phyloP scores from a whole-genome alignment of 2,329 filamentous ascomycete genomes.

The Colletotrichum filicis region DNA sequence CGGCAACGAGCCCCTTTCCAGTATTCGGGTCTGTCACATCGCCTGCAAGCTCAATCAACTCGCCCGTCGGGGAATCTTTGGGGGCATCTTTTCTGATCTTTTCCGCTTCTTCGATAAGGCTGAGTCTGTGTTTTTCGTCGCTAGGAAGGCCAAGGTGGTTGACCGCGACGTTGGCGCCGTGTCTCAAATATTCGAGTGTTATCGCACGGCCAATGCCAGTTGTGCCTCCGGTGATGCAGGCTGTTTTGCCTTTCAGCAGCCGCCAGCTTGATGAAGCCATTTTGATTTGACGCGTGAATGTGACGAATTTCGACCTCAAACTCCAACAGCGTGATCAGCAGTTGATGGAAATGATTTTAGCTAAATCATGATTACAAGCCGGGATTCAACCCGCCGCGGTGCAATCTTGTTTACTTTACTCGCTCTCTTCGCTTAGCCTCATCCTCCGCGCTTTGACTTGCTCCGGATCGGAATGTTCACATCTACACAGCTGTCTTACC shows the following conservation, averaged over 20 bases:
- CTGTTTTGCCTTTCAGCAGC: slow-evolving; percentile 67
- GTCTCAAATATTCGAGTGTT: slow-evolving; percentile 71
- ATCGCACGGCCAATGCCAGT: slow-evolving; percentile 78
- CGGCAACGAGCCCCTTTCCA: slow-evolving; percentile 51
- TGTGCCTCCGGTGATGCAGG: slow-evolving; percentile 73
- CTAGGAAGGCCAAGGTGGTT: slow-evolving; percentile 65
- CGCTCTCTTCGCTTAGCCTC: too few relatives aligned
- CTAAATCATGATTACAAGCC: too few relatives aligned
- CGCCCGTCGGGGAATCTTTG: slow-evolving; percentile 52
- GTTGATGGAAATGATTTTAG: too few relatives aligned
- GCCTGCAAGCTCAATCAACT: slow-evolving; percentile 67
- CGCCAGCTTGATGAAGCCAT: slow-evolving; percentile 16
- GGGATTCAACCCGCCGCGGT: too few relatives aligned
- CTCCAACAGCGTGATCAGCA: too few relatives aligned
- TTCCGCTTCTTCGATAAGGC: slow-evolving; percentile 46
- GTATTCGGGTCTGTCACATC: slow-evolving; percentile 75
- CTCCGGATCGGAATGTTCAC: too few relatives aligned
- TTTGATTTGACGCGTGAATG: too few relatives aligned
- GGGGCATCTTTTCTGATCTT: slow-evolving; percentile 41
- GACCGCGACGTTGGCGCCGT: slow-evolving; percentile 72
- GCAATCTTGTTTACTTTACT: too few relatives aligned
- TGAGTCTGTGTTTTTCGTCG: slow-evolving; percentile 43
- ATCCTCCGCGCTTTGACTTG: too few relatives aligned
- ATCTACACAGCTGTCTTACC: not conserved
- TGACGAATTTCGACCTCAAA: too few relatives aligned